phyloP scores from a whole-genome alignment of 371 early-diverging fungal species.

The Actinomucor elegans region DNA sequence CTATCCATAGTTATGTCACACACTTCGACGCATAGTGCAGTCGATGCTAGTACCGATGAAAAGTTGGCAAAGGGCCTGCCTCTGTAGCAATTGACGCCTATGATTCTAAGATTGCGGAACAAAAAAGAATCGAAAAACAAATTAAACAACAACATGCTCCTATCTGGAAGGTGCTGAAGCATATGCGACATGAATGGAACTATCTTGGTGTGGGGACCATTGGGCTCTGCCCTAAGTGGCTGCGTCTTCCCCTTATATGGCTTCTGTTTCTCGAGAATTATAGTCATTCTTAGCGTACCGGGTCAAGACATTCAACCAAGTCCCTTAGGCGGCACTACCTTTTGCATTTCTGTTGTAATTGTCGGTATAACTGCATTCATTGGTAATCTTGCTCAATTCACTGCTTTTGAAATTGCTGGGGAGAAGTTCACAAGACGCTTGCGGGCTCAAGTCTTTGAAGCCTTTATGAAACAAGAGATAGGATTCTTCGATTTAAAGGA shows the following conservation, averaged over 20 bases:
- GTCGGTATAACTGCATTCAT: constrained; percentile 53
- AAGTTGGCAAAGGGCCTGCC: too few species aligned
- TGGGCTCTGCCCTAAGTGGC: constrained; percentile 54
- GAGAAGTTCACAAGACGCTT: constrained; percentile 59
- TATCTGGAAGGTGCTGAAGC: constrained; percentile 29
- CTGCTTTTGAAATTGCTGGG: constrained; percentile 44
- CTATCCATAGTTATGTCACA: background rate
- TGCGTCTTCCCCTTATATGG: constrained; percentile 30
- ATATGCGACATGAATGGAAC: constrained; percentile 36
- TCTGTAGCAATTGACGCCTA: constrained; percentile 33
- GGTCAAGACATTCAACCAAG: constrained; percentile 29
- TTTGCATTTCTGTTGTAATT: constrained; percentile 33
- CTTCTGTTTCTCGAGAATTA: constrained; percentile 1
- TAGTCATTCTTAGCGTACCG: background rate
- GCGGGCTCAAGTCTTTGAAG: constrained; percentile 50
- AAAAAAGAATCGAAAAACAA: constrained; percentile 37
- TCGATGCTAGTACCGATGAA: background rate
- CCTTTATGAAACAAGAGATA: constrained; percentile 77
- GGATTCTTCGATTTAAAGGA: constrained; percentile 82
- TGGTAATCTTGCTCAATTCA: constrained; percentile 26
- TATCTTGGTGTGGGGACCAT: constrained; percentile 32
- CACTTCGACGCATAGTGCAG: background rate
- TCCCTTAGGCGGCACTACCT: constrained; percentile 50
- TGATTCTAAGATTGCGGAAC: constrained; percentile 30
- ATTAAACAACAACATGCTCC: constrained; percentile 48